Conservation (phyloP, 495 filamentous ascomycete genomes). For the Trichocladium uniseriatum region DNA sequence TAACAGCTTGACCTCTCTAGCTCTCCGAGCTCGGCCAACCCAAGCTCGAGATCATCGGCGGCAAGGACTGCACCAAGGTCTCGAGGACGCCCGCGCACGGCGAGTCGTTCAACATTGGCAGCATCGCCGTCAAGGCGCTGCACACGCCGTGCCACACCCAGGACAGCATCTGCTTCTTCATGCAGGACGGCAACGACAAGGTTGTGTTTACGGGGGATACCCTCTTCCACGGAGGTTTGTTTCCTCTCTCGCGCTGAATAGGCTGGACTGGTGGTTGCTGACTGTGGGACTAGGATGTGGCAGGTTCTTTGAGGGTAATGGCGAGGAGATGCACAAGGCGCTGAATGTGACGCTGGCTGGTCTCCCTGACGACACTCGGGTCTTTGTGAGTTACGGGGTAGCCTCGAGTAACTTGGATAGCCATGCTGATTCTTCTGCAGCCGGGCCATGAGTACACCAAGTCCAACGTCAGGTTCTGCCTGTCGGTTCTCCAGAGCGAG, state of each 20-base stretch:
- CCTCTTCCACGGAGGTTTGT: slow-evolving; percentile 78
- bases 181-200: slow-evolving; percentile 71
- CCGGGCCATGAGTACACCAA: slow-evolving; percentile 98
- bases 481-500: slow-evolving; percentile 62
- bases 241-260: not conserved
- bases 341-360: slow-evolving; percentile 74
- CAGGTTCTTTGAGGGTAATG: slow-evolving; percentile 91
- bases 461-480: slow-evolving; percentile 77
- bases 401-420: not conserved
- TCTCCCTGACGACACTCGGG: slow-evolving; percentile 84
- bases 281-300: slow-evolving; percentile 59
- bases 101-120: slow-evolving; percentile 73
- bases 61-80: slow-evolving; percentile 74
- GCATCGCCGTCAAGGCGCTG: slow-evolving; percentile 77
- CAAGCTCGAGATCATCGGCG: slow-evolving; percentile 75
- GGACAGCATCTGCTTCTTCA: slow-evolving; percentile 85
- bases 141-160: slow-evolving; percentile 97
- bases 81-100: slow-evolving; percentile 64
- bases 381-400: slow-evolving; percentile 57
- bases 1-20: slow-evolving; percentile 35
- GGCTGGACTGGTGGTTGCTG: not conserved
- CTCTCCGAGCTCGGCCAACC: slow-evolving; percentile 51
- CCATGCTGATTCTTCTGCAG: slow-evolving; percentile 30
- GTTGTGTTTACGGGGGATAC: slow-evolving; percentile 96
- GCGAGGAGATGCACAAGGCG: slow-evolving; percentile 79